Base-by-base conservation (phyloP, 1,284 basidiomycete species). In the Cutaneotrichosporon spelunceum region DNA sequence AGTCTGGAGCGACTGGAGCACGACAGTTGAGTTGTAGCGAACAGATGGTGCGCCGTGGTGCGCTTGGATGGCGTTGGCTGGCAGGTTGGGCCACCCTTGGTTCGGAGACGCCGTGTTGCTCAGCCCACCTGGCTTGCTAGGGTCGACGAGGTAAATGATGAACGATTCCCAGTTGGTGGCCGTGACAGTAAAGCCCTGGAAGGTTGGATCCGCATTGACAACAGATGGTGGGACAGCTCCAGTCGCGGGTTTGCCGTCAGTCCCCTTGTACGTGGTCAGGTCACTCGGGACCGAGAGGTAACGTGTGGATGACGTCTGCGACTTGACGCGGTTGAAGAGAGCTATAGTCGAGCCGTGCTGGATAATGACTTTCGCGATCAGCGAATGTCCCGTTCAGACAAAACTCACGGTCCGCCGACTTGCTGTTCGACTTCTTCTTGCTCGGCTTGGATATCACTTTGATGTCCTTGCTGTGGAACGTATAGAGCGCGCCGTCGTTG, bases 391-490 rank as follows among this genome's bases (percentile, higher is more conserved):
- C 63, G 30, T 44, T 45, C 65, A 21, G 59, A 63, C 63, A 16
- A 64, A n/a, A 86, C 91, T 82, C 76, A 93, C 92, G 82, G 76
- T 96, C 94, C 5, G 92, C 84, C 69, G 93, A 93, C 82, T 94
- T 93, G 64, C 88, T 89, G 75, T 87, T 92, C 76, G 93, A 91
- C 70, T 92, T 85, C 83, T 97, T 97, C 83, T 97, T 96, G 82
- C 89, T 91, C 3, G 92, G 92, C 78, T 95, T 95, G 79, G 89
- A 91, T 79, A 98, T 97, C 70, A 98, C 91, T 79, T 95, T 95
- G 84, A 98, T 97, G 34, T 93, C 88, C 56, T 89, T 87, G 70
- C 89, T 91, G 58, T 90, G 87, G 82, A 95, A 94, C 27, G 87
- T 84, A 49, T 91, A 91, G 70, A 97, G 85, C 59, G 93, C 82